A percentile compares a stretch with the other conserved stretches of the same genome.
Evolutionary conservation across 1,284 basidiomycete genomes (phyloP).

Genomic region (Neonothopanus nambi): DNA sequence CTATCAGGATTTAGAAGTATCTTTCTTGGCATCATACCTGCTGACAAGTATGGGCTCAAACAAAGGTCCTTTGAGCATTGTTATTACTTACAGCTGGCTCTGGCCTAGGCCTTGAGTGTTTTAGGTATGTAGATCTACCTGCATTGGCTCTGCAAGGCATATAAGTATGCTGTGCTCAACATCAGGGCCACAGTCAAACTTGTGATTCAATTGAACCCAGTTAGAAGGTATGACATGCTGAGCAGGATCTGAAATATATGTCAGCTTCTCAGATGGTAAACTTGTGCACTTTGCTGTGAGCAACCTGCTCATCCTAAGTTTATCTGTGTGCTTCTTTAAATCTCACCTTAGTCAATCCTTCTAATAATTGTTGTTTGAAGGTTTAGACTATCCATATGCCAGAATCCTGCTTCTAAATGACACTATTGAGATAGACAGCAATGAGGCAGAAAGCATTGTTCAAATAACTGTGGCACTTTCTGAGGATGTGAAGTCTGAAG

Average conservation of each 20-base stretch:
- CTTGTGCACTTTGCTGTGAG: constrained; percentile 70
- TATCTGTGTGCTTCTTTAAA: constrained; percentile 55
- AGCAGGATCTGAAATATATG: constrained; percentile 70
- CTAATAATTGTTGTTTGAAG: constrained; percentile 46
- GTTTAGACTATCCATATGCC: constrained; percentile 80
- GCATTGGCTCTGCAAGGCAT: constrained; percentile 20
- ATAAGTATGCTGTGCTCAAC: constrained; percentile 41
- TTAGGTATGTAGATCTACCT: constrained; percentile 16
- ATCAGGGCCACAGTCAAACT: constrained; percentile 48
- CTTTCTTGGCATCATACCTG: no score
- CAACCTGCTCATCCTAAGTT: constrained; percentile 80
- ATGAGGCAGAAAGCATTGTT: no score
- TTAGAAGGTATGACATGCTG: constrained; percentile 30
- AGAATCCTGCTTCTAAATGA: constrained; percentile 76
- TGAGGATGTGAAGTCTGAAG: constrained; percentile 20
- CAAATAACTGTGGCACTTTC: constrained; percentile 58
- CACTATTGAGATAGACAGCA: no score
- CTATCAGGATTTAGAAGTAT: no score
- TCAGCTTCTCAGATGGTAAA: constrained; percentile 73
- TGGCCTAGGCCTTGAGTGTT: no score
- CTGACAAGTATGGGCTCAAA: no score
- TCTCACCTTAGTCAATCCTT: background rate
- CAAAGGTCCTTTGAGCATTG: no score
- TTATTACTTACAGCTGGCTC: no score
- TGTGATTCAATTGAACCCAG: background rate